Evolutionary conservation across 2,329 filamentous ascomycete species (phyloP).

Genomic region (Endocalyx cinctus): DNA sequence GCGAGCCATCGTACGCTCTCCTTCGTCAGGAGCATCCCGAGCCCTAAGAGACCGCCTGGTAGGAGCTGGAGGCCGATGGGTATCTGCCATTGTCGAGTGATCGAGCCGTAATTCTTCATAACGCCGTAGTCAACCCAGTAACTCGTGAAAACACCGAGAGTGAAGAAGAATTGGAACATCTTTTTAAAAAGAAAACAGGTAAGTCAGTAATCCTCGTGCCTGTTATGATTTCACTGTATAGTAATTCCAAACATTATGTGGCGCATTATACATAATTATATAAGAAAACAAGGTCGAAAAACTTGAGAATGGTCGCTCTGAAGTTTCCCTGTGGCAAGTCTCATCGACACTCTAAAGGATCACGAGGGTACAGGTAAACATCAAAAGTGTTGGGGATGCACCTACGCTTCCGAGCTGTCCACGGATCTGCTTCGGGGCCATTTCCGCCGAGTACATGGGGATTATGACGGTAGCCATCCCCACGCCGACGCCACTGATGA

Average conservation of each 20-base stretch:
- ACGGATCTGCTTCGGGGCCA: conserved; percentile 42
- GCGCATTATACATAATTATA: no score
- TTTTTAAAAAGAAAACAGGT: neutral
- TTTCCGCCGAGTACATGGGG: conserved; percentile 42
- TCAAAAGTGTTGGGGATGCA: neutral
- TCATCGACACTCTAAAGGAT: no score
- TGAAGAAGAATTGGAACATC: conserved; percentile 42
- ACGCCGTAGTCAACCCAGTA: conserved; percentile 47
- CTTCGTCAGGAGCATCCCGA: conserved; percentile 44
- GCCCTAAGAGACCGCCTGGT: conserved; percentile 39
- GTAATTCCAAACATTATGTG: no score
- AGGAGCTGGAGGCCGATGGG: conserved; percentile 44
- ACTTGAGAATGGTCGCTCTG: no score
- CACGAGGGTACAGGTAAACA: no score
- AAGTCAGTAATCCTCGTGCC: no score
- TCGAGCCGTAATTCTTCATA: conserved; percentile 29
- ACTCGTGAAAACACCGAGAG: conserved; percentile 35
- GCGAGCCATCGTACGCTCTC: conserved; percentile 45
- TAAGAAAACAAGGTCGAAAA: no score
- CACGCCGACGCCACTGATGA: conserved; percentile 28
- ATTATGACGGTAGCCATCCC: conserved; percentile 36
- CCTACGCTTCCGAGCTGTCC: conserved; percentile 32
- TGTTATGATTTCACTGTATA: no score
- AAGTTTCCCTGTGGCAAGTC: no score
- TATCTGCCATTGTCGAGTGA: conserved; percentile 45